Evolutionary conservation across 192 early-diverging fungal genomes (phyloP), one percentile per base, ranked within the genome.

Genomic region (Glomus cerebriforme): DNA sequence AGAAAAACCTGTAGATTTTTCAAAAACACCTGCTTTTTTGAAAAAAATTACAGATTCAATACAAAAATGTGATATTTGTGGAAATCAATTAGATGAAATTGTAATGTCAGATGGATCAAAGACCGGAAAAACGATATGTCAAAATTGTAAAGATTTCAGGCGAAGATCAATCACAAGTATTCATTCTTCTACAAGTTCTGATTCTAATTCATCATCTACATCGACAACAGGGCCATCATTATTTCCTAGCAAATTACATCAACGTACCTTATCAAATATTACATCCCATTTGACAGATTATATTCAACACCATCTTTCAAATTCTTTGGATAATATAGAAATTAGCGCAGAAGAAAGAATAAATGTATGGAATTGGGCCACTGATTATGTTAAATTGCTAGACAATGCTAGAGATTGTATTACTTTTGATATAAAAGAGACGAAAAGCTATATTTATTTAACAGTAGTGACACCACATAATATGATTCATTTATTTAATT

Each of bases 361-460:
- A 6, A 39, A 7, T n/a, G 58, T 35, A 9, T 75, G 19, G 31
- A 1, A 24, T 35, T 75, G 59, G 49, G 73, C 73, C 12, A 34
- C 32, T 24, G 73, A 75, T 62, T 75, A 75, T 27, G 7, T 27
- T 49, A 75, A 59, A 37, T 62, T 74, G 15, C 1, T 7, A 4
- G 58, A 75, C 9, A 29, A 6, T 35, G 37, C 24, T 10, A 62
- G 29, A 15, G 59, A 75, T 75, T 58, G 49, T 75, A 27, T 27
- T 19, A 60, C 73, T 22, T 75, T 75, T 34, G 73, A 60, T 60
- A 22, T 75, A 26, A 59, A n/a, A 1, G 73, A 75, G 22, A 75
- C 58, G 0, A 75, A 24, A 2, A 59, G 12, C 7, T 59, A 59
- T 32, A 7, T 75, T 59, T 37, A 59, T 22, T 75, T 75, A 60